These are phyloP conservation scores for Millerago galiae DNA, from an alignment of 805 yeast species.

Conservation along the genomic window DNA sequence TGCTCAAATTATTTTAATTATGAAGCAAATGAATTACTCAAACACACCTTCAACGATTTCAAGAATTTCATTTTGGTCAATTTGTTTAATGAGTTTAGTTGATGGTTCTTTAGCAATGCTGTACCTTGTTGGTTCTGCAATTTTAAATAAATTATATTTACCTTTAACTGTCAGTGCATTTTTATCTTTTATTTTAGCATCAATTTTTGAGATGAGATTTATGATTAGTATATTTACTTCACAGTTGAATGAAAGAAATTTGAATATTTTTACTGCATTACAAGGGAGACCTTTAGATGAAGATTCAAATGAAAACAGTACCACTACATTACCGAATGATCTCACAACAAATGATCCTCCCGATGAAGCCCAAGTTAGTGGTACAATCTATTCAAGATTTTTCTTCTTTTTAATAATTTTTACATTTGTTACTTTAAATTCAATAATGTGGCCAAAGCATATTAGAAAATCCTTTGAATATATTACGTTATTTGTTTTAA, in stretches of 20 bases:
- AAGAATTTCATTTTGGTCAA: constrained; percentile 62
- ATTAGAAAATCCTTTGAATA: constrained; percentile 55
- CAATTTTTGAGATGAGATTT: constrained; percentile 71
- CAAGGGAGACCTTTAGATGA: constrained; percentile 51
- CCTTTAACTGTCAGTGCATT: constrained; percentile 67
- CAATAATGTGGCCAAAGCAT: constrained; percentile 55
- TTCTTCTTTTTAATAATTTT: constrained; percentile 47
- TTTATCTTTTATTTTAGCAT: constrained; percentile 59
- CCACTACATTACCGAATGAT: constrained; percentile 18
- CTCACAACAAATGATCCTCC: constrained; percentile 20
- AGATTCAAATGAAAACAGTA: neutral
- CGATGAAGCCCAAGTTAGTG: constrained; percentile 51
- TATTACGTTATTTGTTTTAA: constrained; percentile 40
- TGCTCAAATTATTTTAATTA: constrained; percentile 27
- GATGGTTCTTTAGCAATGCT: constrained; percentile 68
- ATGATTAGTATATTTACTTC: constrained; percentile 59
- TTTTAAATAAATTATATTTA: constrained; percentile 51
- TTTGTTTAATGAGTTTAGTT: constrained; percentile 54
- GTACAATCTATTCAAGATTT: constrained; percentile 52
- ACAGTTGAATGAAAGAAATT: constrained; percentile 65
- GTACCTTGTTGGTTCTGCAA: constrained; percentile 51
- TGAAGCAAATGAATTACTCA: constrained; percentile 61
- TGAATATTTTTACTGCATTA: constrained; percentile 59
- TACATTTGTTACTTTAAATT: constrained; percentile 50
- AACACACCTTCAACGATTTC: constrained; percentile 78